A percentile compares a stretch with the other conserved stretches of the same genome.
Evolutionary conservation across 2,329 filamentous ascomycete species (phyloP).

Genomic region (Blastomyces gilchristii): DNA sequence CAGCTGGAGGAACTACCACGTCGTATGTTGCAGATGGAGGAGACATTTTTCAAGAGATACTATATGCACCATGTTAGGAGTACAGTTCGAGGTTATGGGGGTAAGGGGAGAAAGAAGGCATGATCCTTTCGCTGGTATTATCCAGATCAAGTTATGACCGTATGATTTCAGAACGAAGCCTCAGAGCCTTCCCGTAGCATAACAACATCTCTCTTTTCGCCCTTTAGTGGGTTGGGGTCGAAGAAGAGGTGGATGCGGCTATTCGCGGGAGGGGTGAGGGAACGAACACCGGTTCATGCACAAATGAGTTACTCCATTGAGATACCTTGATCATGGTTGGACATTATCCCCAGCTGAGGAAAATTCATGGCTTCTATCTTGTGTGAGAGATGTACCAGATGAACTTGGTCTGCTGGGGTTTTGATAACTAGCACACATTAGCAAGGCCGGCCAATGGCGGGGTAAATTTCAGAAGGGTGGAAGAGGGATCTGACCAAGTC

Average conservation of each 20-base stretch:
- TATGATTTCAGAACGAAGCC: slow-evolving; percentile 59
- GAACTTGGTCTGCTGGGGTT: slow-evolving; percentile 4
- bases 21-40: slow-evolving; percentile 61
- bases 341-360: slow-evolving; percentile 30
- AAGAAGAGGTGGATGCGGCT: slow-evolving; percentile 18
- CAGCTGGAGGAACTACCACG: slow-evolving; percentile 33
- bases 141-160: slow-evolving; percentile 95
- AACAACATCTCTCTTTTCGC: slow-evolving; percentile 7
- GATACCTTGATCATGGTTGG: slow-evolving; percentile 40
- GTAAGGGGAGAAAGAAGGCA: slow-evolving; percentile 51
- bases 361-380: slow-evolving; percentile 32
- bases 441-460: background rate
- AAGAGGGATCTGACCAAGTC: background rate
- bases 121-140: slow-evolving; percentile 99
- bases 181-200: slow-evolving; percentile 11
- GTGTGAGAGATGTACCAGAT: slow-evolving; percentile 17
- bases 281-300: slow-evolving; percentile 58
- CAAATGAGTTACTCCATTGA: slow-evolving; percentile 33
- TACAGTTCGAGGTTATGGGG: slow-evolving; percentile 30
- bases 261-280: slow-evolving; percentile 23
- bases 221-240: slow-evolving; percentile 2
- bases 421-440: background rate
- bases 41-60: slow-evolving; percentile 52
- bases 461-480: no score
- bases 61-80: slow-evolving; percentile 19